Evolutionary conservation across 2,329 filamentous ascomycete genomes (phyloP), one percentile per base, ranked within the genome.

Genomic region (Fusarium chlamydosporum): DNA sequence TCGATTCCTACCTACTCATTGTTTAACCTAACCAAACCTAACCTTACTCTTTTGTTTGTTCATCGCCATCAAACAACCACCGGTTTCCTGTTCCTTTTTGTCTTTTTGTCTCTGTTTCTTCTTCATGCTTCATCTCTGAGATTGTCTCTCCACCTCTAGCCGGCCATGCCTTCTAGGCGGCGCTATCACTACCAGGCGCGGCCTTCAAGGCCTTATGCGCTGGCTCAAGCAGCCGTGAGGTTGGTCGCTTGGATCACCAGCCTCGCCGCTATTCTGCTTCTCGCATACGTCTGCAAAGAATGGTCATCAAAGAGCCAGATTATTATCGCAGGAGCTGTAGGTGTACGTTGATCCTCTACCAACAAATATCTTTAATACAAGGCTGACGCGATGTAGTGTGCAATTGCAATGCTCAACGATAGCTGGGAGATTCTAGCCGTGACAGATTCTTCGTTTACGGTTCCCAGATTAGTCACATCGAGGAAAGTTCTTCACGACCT

Each of bases 401-500:
- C 71, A 48, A 70, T 79, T 16, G 75, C 79, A 26, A 70, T 79
- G 56, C 74, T 81, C 66, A 78, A 78, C 53, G 79, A 81, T 46
- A 79, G 77, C 70, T 80, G 78, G 78, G 77, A 80, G 40, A 72
- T 76, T 42, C 56, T 76, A 46, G 75, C 78, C 5, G 65, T 76
- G 15, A 67, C 72, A 7, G 75, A 79, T 27, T 62, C 70, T 9
- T 58, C 72, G 9, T 56, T 72, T 13, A 72, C 72, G 9, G 74
- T 79, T 15, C 60, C 68, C 16, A 67, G 74, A 29, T 57, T 78
- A 27, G 62, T 73, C 18, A 67, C 76, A 4, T 72, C 74, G 4
- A 72, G 76, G n/a, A 71, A 67, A 37, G 63, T 78, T 7, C 56
- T 78, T 8, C 75, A 78, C 61, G 79, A 80, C 50, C 61, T 79